Percentiles rank a stretch among this genome's conserved stretches.
phyloP scores from a whole-genome alignment of 225 moss, liverwort and hornwort species.

The Physcomitrellopsis africana region DNA sequence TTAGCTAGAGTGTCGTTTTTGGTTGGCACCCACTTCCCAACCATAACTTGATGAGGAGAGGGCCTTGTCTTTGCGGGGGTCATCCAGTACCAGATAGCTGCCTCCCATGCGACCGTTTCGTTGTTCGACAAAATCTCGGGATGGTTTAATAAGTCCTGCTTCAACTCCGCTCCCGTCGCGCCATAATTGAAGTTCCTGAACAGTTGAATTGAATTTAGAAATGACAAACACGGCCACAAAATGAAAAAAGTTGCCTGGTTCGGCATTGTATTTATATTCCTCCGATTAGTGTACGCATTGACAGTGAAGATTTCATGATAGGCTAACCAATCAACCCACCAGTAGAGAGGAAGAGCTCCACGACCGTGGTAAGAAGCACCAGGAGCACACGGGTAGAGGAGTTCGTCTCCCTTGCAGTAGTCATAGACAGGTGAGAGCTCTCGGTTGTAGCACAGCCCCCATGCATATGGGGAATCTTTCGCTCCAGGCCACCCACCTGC shows the following conservation, averaged over 20 bases:
- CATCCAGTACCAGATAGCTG: constrained; percentile 81
- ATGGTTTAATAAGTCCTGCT: constrained; percentile 48
- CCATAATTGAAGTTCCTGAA: constrained; percentile 82
- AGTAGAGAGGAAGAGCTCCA: constrained; percentile 73
- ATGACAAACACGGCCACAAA: neutral
- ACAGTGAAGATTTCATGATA: neutral
- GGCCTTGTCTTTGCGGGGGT: constrained; percentile 68
- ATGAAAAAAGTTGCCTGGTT: neutral
- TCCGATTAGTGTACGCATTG: neutral
- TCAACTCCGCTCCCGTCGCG: constrained; percentile 57
- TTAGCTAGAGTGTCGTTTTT: constrained; percentile 37
- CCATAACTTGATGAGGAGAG: constrained; percentile 83
- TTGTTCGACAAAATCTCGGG: constrained; percentile 64
- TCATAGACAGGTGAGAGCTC: constrained; percentile 64
- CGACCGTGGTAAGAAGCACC: constrained; percentile 81
- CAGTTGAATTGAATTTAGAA: neutral
- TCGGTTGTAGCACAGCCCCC: constrained; percentile 87
- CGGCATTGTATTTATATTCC: neutral
- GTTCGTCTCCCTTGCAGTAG: constrained; percentile 59
- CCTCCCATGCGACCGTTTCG: constrained; percentile 80
- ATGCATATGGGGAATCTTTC: constrained; percentile 67
- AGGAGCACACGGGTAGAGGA: constrained; percentile 69
- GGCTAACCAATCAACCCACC: constrained; percentile 37
- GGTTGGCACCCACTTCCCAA: constrained; percentile 64
- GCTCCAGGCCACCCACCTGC: constrained; percentile 81